A percentile compares a stretch with the other conserved stretches of the same genome.
Conservation (phyloP, 2,329 filamentous ascomycete genomes). For the Dactylonectria estremocensis region DNA sequence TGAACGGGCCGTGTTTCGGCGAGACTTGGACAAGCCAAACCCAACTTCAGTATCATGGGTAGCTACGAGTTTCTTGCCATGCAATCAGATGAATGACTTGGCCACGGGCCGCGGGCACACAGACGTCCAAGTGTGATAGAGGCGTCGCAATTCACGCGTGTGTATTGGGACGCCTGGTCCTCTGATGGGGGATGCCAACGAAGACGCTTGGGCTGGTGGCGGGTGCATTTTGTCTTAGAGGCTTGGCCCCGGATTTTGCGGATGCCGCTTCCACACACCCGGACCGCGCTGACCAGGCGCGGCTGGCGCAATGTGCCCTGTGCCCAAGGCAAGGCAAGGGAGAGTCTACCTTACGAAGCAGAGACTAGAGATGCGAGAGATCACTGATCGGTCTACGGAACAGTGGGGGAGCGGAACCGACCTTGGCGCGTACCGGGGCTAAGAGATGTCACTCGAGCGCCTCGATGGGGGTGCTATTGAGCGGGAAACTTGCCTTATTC, state of each 20-base stretch:
- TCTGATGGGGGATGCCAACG: slow-evolving; percentile 3
- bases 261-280: background rate
- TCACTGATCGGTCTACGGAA: slow-evolving; percentile 6
- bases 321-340: background rate
- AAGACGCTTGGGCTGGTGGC: slow-evolving; percentile 17
- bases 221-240: slow-evolving; percentile 8
- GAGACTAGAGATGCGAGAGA: no score
- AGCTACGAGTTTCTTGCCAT: background rate
- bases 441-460: background rate
- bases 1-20: no score
- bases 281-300: slow-evolving; percentile 11
- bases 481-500: background rate
- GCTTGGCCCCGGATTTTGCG: background rate
- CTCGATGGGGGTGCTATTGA: background rate
- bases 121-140: background rate
- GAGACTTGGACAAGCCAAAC: background rate
- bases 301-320: slow-evolving; percentile 28
- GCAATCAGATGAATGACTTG: background rate
- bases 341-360: no score
- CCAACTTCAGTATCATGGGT: background rate
- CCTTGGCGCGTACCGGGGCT: slow-evolving; percentile 3
- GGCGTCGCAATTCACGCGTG: background rate
- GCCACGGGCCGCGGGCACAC: slow-evolving; percentile 11
- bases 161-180: slow-evolving; percentile 7
- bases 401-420: slow-evolving; percentile 18